Percentiles rank a stretch among this genome's conserved stretches.
Evolutionary conservation across 495 filamentous ascomycete genomes (phyloP).

Genomic region (Amphirosellinia nigrospora): DNA sequence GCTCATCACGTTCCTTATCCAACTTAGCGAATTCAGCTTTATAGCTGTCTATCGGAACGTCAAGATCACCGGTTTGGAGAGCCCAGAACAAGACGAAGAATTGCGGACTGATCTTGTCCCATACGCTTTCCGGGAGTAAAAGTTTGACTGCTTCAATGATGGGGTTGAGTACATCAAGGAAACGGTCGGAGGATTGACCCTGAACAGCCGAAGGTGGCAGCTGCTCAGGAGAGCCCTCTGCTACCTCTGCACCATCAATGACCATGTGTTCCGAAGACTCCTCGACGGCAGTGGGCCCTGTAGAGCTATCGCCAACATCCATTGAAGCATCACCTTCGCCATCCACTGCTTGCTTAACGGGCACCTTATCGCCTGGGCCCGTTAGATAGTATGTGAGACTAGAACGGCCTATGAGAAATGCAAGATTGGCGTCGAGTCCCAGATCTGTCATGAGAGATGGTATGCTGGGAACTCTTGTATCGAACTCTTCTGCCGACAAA

Average conservation of each 20-base stretch:
- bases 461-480: slow-evolving; percentile 78
- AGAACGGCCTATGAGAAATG: slow-evolving; percentile 83
- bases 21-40: slow-evolving; percentile 69
- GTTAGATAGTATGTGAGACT: slow-evolving; percentile 62
- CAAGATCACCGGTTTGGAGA: slow-evolving; percentile 78
- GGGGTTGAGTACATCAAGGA: slow-evolving; percentile 76
- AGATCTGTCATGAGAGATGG: slow-evolving; percentile 75
- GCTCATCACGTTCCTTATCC: slow-evolving; percentile 62
- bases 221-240: slow-evolving; percentile 33
- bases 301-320: slow-evolving; percentile 28
- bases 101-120: slow-evolving; percentile 69
- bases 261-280: slow-evolving; percentile 48
- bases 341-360: slow-evolving; percentile 40
- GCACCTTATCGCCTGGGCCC: slow-evolving; percentile 42
- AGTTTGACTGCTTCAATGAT: slow-evolving; percentile 72
- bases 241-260: slow-evolving; percentile 36
- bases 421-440: slow-evolving; percentile 79
- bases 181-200: slow-evolving; percentile 54
- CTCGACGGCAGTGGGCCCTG: slow-evolving; percentile 31
- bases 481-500: slow-evolving; percentile 77
- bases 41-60: slow-evolving; percentile 75
- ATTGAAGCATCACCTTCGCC: slow-evolving; percentile 51
- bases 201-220: slow-evolving; percentile 31
- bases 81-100: slow-evolving; percentile 97
- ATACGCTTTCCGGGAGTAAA: slow-evolving; percentile 65